Conservation (phyloP, 768 basidiomycete genomes). For the Nidularia sp. region DNA sequence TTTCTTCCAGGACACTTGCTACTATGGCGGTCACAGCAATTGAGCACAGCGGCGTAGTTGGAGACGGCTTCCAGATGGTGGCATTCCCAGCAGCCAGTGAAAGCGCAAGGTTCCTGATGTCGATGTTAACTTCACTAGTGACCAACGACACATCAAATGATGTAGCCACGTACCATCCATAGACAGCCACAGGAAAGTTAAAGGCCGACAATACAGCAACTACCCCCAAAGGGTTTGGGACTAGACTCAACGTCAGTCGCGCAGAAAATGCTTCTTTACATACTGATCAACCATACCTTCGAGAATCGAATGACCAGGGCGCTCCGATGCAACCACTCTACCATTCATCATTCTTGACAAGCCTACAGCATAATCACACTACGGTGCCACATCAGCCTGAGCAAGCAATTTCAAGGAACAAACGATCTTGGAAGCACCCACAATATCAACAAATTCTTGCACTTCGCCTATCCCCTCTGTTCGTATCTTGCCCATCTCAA, state of each 20-base stretch:
- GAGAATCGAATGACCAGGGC: slow-evolving; percentile 86
- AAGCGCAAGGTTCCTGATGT: slow-evolving; percentile 79
- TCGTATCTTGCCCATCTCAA: slow-evolving; percentile 90
- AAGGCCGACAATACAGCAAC: slow-evolving; percentile 83
- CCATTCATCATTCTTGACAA: slow-evolving; percentile 95
- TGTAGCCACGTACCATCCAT: slow-evolving; percentile 63
- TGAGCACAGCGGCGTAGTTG: slow-evolving; percentile 83
- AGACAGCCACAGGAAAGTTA: slow-evolving; percentile 95
- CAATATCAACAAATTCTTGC: slow-evolving; percentile 92
- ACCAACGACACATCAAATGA: slow-evolving; percentile 1
- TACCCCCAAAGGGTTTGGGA: slow-evolving; percentile 83
- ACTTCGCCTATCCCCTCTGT: slow-evolving; percentile 92
- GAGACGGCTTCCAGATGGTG: slow-evolving; percentile 94
- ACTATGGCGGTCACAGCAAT: slow-evolving; percentile 89
- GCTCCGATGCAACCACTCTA: slow-evolving; percentile 79
- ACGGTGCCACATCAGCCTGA: slow-evolving; percentile 2
- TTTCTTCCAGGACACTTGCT: slow-evolving; percentile 72
- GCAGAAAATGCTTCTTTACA: slow-evolving; percentile 6
- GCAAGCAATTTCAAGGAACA: slow-evolving; percentile 1
- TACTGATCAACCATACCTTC: slow-evolving; percentile 52
- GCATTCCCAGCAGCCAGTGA: slow-evolving; percentile 90
- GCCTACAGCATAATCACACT: slow-evolving; percentile 96
- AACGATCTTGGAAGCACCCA: slow-evolving; percentile 32
- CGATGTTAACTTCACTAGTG: background rate
- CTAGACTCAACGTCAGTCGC: slow-evolving; percentile 33